Evolutionary conservation across 495 filamentous ascomycete species (phyloP).

Genomic region (Talaromyces adpressus): DNA sequence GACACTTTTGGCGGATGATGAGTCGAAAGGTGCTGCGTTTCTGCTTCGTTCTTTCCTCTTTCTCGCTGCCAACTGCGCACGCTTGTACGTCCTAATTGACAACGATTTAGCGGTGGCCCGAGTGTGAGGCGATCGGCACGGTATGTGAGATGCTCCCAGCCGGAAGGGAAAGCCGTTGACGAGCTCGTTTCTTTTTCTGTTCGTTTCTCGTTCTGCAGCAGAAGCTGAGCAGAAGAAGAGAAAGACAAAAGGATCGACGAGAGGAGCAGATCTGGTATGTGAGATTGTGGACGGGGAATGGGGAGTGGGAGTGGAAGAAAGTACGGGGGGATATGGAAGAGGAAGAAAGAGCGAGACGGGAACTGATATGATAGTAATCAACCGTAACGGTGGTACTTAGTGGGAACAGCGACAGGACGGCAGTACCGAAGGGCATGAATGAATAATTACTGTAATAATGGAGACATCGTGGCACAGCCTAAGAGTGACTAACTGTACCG

Average conservation of each 20-base stretch:
- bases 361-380: background rate
- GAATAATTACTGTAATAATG: background rate
- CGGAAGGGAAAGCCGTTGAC: background rate
- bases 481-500: conserved; percentile 2
- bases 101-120: conserved; percentile 8
- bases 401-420: background rate
- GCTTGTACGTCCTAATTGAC: background rate
- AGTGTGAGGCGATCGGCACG: conserved; percentile 11
- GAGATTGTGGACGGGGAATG: background rate
- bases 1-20: background rate
- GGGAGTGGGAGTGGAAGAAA: background rate
- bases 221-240: background rate
- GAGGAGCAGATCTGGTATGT: conserved; percentile 3
- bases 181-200: background rate
- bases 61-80: background rate
- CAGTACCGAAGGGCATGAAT: no score
- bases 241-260: conserved; percentile 12
- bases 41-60: conserved; percentile 12
- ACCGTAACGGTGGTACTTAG: background rate
- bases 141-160: conserved; percentile 9
- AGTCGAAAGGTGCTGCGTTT: background rate
- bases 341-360: background rate
- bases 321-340: background rate
- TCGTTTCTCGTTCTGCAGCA: background rate
- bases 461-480: background rate